Conservation (phyloP, 1,139 yeast species). For the Geotrichum candidum region DNA sequence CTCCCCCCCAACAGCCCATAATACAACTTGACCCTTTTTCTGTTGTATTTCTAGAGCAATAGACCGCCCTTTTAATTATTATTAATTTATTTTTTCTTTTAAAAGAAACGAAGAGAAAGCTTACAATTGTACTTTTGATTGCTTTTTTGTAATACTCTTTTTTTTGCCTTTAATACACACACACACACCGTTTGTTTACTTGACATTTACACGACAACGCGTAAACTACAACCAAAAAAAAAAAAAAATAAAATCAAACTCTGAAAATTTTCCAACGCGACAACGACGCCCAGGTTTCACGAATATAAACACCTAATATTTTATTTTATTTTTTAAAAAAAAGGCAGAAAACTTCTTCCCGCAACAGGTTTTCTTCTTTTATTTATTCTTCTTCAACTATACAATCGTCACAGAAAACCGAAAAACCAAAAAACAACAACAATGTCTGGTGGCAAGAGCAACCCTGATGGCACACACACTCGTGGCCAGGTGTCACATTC, state of each 20-base stretch:
- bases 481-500: slow-evolving; percentile 70
- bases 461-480: slow-evolving; percentile 49
- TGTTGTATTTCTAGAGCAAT: background rate
- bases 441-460: slow-evolving; percentile 80
- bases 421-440: slow-evolving; percentile 1
- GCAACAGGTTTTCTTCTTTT: background rate
- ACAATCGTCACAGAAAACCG: background rate
- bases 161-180: too few relatives aligned
- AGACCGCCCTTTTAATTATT: background rate
- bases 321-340: background rate
- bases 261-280: background rate
- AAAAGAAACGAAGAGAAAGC: background rate
- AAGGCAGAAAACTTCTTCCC: background rate
- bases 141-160: too few relatives aligned
- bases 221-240: background rate
- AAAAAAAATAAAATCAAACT: background rate
- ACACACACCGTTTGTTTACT: background rate
- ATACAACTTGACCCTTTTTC: background rate
- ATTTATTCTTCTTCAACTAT: slow-evolving; percentile 10
- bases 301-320: background rate
- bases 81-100: background rate
- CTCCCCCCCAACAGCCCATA: background rate
- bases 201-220: background rate
- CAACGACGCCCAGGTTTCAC: background rate
- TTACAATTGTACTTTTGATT: too few relatives aligned